Percentiles rank a stretch among this genome's conserved stretches.
Conservation (phyloP, 805 yeast genomes). For the Sugiyamaella boreocaroliniensis region DNA sequence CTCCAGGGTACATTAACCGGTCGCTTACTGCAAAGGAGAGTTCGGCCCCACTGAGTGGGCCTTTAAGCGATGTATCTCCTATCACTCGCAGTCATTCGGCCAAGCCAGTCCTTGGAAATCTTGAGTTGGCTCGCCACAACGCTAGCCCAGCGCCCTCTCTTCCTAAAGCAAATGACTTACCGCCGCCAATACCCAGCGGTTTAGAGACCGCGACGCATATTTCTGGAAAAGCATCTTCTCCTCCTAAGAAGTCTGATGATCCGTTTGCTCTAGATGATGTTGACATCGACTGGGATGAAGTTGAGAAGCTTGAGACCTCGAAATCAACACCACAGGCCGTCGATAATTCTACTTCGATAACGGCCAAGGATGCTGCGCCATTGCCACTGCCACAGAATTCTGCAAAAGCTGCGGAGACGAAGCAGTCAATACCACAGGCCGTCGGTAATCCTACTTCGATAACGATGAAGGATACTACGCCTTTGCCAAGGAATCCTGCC, state of each 20-base stretch:
- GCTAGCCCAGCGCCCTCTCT: too few species aligned
- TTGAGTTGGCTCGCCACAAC: too few species aligned
- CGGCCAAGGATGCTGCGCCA: neutral
- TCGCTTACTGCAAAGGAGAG: constrained; percentile 5
- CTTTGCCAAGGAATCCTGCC: too few species aligned
- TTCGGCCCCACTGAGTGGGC: neutral
- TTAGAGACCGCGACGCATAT: too few species aligned
- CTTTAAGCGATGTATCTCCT: neutral
- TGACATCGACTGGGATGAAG: constrained; percentile 10
- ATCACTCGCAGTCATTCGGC: too few species aligned
- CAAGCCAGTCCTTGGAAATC: too few species aligned
- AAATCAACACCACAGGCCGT: neutral
- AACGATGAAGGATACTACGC: neutral
- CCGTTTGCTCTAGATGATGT: constrained; percentile 5
- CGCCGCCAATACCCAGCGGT: too few species aligned
- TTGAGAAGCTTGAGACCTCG: constrained; percentile 3
- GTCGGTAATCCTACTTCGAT: neutral
- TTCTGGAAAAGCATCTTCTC: too few species aligned
- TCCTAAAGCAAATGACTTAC: too few species aligned
- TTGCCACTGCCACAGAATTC: neutral
- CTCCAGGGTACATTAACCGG: constrained; percentile 20
- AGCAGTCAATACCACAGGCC: neutral
- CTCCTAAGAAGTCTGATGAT: neutral
- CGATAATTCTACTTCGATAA: too few species aligned
- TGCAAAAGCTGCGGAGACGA: too few species aligned